phyloP scores from a whole-genome alignment of 139 green algal species.

The Coccomyxa sp. region DNA sequence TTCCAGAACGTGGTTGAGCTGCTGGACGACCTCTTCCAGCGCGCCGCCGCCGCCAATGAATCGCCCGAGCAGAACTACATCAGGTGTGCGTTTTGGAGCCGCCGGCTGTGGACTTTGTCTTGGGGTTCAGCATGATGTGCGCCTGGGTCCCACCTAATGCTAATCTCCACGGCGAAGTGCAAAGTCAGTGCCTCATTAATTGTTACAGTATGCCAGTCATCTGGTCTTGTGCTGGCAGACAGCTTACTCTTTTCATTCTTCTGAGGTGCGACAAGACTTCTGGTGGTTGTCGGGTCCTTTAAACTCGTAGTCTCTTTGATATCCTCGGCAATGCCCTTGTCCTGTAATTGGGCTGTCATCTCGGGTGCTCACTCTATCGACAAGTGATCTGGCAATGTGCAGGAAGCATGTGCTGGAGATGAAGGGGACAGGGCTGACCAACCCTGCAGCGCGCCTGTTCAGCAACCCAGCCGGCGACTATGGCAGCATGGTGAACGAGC shows the following conservation, averaged over 20 bases:
- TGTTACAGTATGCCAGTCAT: no score
- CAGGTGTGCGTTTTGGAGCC: not conserved
- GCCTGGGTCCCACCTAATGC: not conserved
- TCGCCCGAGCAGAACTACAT: slow-evolving; percentile 85
- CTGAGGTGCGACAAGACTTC: no score
- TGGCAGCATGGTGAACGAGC: slow-evolving; percentile 98
- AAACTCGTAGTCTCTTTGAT: no score
- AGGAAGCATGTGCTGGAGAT: slow-evolving; percentile 83
- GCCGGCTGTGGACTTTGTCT: not conserved
- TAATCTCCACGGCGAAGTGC: not conserved
- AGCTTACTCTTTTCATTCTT: no score
- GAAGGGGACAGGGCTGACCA: slow-evolving; percentile 58
- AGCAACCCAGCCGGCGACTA: slow-evolving; percentile 94
- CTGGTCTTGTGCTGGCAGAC: no score
- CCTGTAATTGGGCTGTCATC: no score
- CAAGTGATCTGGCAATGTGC: not conserved
- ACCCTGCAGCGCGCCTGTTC: slow-evolving; percentile 79
- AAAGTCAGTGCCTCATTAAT: no score
- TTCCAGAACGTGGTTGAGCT: slow-evolving; percentile 94
- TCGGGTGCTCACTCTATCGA: not conserved
- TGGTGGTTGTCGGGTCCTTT: no score
- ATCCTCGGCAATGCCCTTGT: no score
- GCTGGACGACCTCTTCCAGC: slow-evolving; percentile 91
- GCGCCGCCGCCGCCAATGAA: slow-evolving; percentile 70
- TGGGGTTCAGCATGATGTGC: not conserved